Base-by-base conservation (phyloP, 306 rosid genomes). In the Sindora glabra region DNA sequence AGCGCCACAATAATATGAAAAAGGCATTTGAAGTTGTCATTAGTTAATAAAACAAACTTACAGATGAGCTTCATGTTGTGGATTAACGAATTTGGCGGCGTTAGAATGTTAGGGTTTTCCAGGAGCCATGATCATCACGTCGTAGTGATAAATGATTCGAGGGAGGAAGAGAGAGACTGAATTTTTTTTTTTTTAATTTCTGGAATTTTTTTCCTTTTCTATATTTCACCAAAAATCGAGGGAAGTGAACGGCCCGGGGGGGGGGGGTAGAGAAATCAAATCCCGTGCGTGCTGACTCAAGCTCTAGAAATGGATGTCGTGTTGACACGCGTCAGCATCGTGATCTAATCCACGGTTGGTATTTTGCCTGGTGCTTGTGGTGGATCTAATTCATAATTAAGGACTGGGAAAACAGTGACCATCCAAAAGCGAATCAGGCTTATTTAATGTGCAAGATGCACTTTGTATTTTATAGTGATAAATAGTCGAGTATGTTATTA, bases 91-190 rank as follows among this genome's bases (percentile, higher is more conserved):
- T n/a, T n/a, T 33, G 78, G 82, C 83, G 86, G 94, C 81, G 70
- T 42, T 44, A 27, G 69, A 46, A 19, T 29, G 79, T 78, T 83
- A 85, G 88, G 82, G 91, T 83, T 76, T 72, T 51, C 77, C 56
- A 63, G 79, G 64, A 74, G 74, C 83, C 85, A 74, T 16, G 18
- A 48, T 71, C 23, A 36, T 44, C 48, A 23, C 34, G 39, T 17
- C 19, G 44, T 53, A 30, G 65, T 29, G 8, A 4, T 29, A 29
- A 48, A 48, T 26, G 64, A n/a, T n/a, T n/a, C 45, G 52, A 48
- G 62, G 4, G 51, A 42, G 47, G 47, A 54, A 57, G 65, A 41
- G 56, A 63, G 25, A 8, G 53, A 22, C 40, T 34, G 2, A 37
- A 9, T 17, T 44, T 15, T 8, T 5, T 29, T 15, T 8, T 5